Percentiles rank a stretch among this genome's conserved stretches.
These are phyloP conservation scores for Lasiosphaeris hirsuta DNA, from an alignment of 495 filamentous ascomycete genomes.

Conservation along the genomic window DNA sequence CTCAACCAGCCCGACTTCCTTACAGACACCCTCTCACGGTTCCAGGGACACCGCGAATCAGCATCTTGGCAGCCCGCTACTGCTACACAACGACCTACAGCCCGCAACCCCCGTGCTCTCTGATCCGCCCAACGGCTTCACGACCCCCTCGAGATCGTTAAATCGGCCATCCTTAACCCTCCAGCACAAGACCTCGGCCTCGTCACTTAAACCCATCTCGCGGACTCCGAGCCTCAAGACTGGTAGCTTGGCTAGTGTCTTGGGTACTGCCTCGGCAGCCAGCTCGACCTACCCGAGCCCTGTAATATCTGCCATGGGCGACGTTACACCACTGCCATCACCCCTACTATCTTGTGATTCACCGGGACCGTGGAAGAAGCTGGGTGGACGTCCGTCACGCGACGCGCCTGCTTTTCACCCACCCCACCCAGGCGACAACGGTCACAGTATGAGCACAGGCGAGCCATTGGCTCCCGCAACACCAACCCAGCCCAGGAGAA, in stretches of 20 bases:
- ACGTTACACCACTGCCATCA: constrained; percentile 91
- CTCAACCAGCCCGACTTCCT: constrained; percentile 6
- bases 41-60: constrained; percentile 19
- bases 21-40: constrained; percentile 13
- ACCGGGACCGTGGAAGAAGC: constrained; percentile 66
- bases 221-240: constrained; percentile 49
- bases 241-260: constrained; percentile 28
- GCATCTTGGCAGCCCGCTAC: constrained; percentile 24
- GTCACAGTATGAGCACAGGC: constrained; percentile 46
- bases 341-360: constrained; percentile 71
- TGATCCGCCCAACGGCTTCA: constrained; percentile 19
- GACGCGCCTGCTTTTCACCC: constrained; percentile 22
- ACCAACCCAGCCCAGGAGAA: constrained; percentile 49
- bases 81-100: constrained; percentile 38
- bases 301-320: constrained; percentile 74
- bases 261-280: constrained; percentile 37
- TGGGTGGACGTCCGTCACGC: constrained; percentile 40
- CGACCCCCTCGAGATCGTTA: constrained; percentile 25
- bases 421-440: constrained; percentile 42
- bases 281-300: constrained; percentile 53
- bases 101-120: constrained; percentile 24
- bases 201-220: constrained; percentile 41
- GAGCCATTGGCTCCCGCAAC: constrained; percentile 47
- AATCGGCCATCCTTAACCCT: constrained; percentile 29
- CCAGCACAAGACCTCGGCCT: constrained; percentile 39